These are phyloP conservation scores for Globisporangium paroecandrum DNA, from an alignment of 352 stramenopile genomes.

Conservation along the genomic window DNA sequence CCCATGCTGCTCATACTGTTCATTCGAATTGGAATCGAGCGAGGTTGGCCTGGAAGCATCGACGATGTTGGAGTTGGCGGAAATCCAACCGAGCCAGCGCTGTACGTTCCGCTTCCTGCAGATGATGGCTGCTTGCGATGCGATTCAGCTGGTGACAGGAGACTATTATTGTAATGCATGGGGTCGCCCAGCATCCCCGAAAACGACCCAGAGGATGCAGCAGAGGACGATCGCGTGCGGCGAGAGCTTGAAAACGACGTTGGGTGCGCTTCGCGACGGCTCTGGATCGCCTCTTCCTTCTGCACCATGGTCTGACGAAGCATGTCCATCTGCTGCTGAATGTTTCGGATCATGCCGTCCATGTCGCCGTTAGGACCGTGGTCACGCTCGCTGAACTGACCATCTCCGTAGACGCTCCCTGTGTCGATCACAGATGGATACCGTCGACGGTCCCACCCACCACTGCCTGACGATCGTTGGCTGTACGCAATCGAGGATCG, in stretches of 20 bases:
- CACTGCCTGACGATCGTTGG: slow-evolving; percentile 8
- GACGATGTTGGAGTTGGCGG: slow-evolving; percentile 13
- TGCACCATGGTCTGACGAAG: slow-evolving; percentile 65
- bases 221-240: slow-evolving; percentile 63
- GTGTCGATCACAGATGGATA: slow-evolving; percentile 19
- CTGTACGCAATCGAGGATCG: slow-evolving; percentile 15
- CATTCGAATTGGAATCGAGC: slow-evolving; percentile 10
- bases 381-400: slow-evolving; percentile 24
- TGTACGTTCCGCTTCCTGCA: slow-evolving; percentile 26
- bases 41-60: slow-evolving; percentile 8
- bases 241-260: slow-evolving; percentile 65
- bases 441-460: slow-evolving; percentile 15
- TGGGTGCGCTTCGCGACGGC: slow-evolving; percentile 46
- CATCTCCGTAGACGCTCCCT: slow-evolving; percentile 6
- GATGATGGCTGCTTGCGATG: slow-evolving; percentile 37
- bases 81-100: slow-evolving; percentile 24
- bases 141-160: slow-evolving; percentile 41
- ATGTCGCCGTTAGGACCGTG: slow-evolving; percentile 32
- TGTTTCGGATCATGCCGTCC: slow-evolving; percentile 74
- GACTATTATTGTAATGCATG: slow-evolving; percentile 33
- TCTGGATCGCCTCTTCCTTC: slow-evolving; percentile 54
- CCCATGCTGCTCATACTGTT: slow-evolving; percentile 15
- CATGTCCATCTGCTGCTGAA: slow-evolving; percentile 82
- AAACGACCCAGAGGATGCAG: slow-evolving; percentile 55
- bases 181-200: slow-evolving; percentile 25